phyloP scores from a whole-genome alignment of 148 eudicot genomes.

The Talinum fruticosum region DNA sequence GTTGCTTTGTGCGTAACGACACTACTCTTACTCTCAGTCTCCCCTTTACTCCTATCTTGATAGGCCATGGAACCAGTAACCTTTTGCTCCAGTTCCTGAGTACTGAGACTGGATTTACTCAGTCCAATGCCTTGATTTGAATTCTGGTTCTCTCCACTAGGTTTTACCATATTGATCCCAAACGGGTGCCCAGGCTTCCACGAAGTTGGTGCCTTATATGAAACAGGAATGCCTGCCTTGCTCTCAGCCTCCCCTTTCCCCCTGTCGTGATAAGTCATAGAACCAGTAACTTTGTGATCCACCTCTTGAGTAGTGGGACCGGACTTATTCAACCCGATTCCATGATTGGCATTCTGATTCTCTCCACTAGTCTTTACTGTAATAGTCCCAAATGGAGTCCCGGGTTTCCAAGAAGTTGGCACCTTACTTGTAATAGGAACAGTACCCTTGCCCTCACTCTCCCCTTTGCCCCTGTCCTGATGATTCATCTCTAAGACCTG shows the following conservation, averaged over 20 bases:
- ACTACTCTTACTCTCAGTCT: slow-evolving; percentile 32
- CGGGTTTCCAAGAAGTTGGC: slow-evolving; percentile 41
- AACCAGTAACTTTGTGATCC: slow-evolving; percentile 26
- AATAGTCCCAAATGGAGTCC: slow-evolving; percentile 34
- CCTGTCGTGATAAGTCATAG: slow-evolving; percentile 23
- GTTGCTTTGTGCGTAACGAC: slow-evolving; percentile 18
- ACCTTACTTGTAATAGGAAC: slow-evolving; percentile 20
- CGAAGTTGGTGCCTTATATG: slow-evolving; percentile 26
- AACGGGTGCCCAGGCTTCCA: slow-evolving; percentile 41
- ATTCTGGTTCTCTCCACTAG: slow-evolving; percentile 32
- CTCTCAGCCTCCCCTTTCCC: slow-evolving; percentile 40
- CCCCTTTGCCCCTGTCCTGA: slow-evolving; percentile 36
- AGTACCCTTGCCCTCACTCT: slow-evolving; percentile 34
- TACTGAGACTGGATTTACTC: slow-evolving; percentile 26
- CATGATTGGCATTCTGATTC: slow-evolving; percentile 32
- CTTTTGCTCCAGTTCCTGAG: slow-evolving; percentile 35
- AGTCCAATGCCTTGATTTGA: slow-evolving; percentile 42
- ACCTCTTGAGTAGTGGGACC: slow-evolving; percentile 21
- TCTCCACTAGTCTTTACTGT: slow-evolving; percentile 27
- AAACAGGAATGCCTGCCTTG: slow-evolving; percentile 23
- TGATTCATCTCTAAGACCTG: slow-evolving; percentile 30
- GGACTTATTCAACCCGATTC: slow-evolving; percentile 42
- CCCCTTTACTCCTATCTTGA: slow-evolving; percentile 35
- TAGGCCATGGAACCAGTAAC: slow-evolving; percentile 9
- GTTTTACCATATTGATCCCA: slow-evolving; percentile 27